Evolutionary conservation across 768 basidiomycete species (phyloP), one percentile per base, ranked within the genome.

Genomic region (Clavulina sp.): DNA sequence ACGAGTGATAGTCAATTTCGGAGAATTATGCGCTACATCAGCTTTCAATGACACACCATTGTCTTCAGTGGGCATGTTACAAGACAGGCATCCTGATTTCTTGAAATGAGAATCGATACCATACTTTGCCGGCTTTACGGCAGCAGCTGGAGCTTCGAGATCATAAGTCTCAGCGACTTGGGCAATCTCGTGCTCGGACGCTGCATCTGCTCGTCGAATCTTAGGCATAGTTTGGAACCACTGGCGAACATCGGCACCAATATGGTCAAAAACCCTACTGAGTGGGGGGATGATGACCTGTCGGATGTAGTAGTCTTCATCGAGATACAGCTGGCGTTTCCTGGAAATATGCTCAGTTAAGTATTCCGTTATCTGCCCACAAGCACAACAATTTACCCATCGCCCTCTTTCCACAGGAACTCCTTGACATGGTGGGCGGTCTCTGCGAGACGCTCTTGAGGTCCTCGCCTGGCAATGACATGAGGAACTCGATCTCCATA

Each of bases 401-500:
- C 48, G 28, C 48, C 29, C 24, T 49, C 48, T 13, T 26, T 9
- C 48, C 48, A 49, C 9, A 49, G 18, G 13, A 49, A 16, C 32
- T 29, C 48, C 13, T 49, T 30, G 7, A 49, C 29, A 29, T 74
- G 70, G 33, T 81, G 65, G 1, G 84, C 85, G 43, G 81, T 69
- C 55, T 91, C 81, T 9, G 83, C 80, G 3, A 93, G 72, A 50
- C 80, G 71, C 2, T 70, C 64, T 3, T 74, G 75, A 4, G 76
- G 74, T 18, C 74, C 70, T 3, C 84, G 80, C 9, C 75, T 70
- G 16, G 72, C 69, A 47, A 99, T 86, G 46, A 97, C 75, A 61
- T 96, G 97, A 1, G 89, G 88, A 0, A 97, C 76, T 28, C 93
- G 78, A 58, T 99, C 91, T 18, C 85, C 87, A 60, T 96, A 95